A percentile compares a stretch with the other conserved stretches of the same genome.
Conservation (phyloP, 805 yeast species). For the Phaffomyces antillensis region DNA sequence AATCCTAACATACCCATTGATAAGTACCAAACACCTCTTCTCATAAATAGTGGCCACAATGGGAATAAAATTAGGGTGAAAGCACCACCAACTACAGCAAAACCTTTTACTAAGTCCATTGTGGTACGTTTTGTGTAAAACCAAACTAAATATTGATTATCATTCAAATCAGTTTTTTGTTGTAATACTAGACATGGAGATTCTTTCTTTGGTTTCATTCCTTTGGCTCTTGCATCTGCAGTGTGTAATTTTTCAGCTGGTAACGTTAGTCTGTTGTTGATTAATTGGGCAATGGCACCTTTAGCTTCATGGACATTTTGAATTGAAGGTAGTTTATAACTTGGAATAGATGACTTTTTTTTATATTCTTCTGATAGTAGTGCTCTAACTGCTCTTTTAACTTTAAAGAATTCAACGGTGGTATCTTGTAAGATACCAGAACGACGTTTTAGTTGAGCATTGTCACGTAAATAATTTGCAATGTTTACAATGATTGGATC, state of each 20-base stretch:
- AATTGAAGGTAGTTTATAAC: conserved; percentile 41
- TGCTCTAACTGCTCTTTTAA: conserved; percentile 77
- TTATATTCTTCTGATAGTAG: conserved; percentile 66
- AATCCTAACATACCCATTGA: conserved; percentile 72
- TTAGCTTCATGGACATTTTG: conserved; percentile 48
- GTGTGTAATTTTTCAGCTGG: conserved; percentile 74
- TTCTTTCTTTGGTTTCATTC: conserved; percentile 54
- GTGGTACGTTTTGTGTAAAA: conserved; percentile 59
- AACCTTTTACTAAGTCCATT: conserved; percentile 32
- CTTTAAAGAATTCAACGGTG: conserved; percentile 77
- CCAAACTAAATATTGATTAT: conserved; percentile 81
- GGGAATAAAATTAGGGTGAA: conserved; percentile 77
- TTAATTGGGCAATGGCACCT: conserved; percentile 56
- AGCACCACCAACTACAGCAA: conserved; percentile 48
- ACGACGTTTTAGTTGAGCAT: conserved; percentile 68
- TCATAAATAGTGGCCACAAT: conserved; percentile 88
- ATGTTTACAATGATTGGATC: conserved; percentile 59
- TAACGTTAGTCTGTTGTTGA: conserved; percentile 64
- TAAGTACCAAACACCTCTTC: conserved; percentile 84
- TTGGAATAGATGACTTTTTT: conserved; percentile 40
- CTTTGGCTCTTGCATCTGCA: conserved; percentile 53
- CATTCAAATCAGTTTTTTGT: conserved; percentile 50
- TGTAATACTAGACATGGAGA: conserved; percentile 53
- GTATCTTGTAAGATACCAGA: conserved; percentile 68
- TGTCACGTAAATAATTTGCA: conserved; percentile 64